Base-by-base conservation (phyloP, 2,329 filamentous ascomycete genomes). In the Rutstroemia sp. region DNA sequence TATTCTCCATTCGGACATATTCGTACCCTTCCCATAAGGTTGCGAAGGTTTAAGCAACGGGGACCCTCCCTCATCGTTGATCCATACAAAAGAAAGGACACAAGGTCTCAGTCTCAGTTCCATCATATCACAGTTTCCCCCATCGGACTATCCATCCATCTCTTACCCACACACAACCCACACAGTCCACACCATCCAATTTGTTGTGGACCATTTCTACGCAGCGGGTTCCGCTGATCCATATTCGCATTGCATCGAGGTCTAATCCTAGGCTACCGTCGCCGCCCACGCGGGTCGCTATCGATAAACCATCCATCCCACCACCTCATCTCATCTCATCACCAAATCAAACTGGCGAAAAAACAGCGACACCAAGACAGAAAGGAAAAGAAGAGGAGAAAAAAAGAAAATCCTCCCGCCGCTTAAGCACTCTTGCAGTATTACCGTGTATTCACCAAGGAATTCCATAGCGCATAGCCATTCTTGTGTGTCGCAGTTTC, bases 201-300 rank as follows among this genome's bases (percentile, higher is more conserved):
- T 49, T 41, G 45, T 8, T 42, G 46, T 48, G 34, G 52, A 12
- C 39, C 34, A 38, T 54, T 23, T 23, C 5, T 30, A 12, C 30
- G 23, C 21, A 48, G n/a, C 44, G 30, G 51, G 51, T 39, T 54
- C 30, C 48, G 51, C 34, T 54, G 51, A 54, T 54, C 51, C 17
- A 49, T 53, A 53, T 53, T 19, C 41, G 16, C 42, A 53, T 48
- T 44, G 23, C 51, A 54, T 54, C 51, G 44, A 48, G 42, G n/a
- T 39, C 46, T 27, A 48, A 52, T 45, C 50, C 50, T 25, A 37
- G 25, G 34, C 30, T 19, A 10, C 19, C 21, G 17, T 14, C 17
- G 16, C 19, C 16, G 23, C 16, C 19, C 17, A 19, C n/a, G 21
- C 39, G 16, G 23, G 14, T 47, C 42, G 27, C 51, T 53, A 53